Conservation (phyloP, 1,139 yeast species). For the Pichia sp. region DNA sequence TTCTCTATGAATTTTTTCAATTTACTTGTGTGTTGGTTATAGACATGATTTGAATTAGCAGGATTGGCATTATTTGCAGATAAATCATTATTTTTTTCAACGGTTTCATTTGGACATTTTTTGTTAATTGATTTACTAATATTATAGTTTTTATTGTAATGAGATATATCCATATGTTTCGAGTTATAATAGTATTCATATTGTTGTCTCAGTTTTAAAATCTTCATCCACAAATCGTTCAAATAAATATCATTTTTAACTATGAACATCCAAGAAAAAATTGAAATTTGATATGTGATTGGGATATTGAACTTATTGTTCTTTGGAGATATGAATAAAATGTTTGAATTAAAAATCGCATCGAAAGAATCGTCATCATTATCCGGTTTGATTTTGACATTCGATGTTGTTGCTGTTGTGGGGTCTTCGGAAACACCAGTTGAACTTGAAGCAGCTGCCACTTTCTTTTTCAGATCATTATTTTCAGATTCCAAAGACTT, state of each 20-base stretch:
- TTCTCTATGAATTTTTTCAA: conserved; percentile 28
- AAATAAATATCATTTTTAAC: conserved; percentile 48
- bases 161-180: conserved; percentile 20
- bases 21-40: conserved; percentile 25
- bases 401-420: not conserved
- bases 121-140: conserved; percentile 13
- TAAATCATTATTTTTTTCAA: conserved; percentile 11
- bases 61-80: conserved; percentile 23
- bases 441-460: not conserved
- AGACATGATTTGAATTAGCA: not conserved
- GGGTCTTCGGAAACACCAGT: too few species aligned
- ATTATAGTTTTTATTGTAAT: conserved; percentile 18
- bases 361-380: conserved; percentile 31
- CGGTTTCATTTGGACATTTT: conserved; percentile 7
- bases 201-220: conserved; percentile 42
- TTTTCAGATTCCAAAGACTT: conserved; percentile 27
- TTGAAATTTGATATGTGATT: conserved; percentile 42
- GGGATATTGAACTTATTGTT: conserved; percentile 32
- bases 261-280: conserved; percentile 47
- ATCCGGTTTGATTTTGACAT: conserved; percentile 2
- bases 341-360: conserved; percentile 41
- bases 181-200: conserved; percentile 30
- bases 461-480: conserved; percentile 18
- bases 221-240: conserved; percentile 45
- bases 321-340: conserved; percentile 43